Evolutionary conservation across 2,329 filamentous ascomycete species (phyloP).

Genomic region (Cordyceps farinosa): DNA sequence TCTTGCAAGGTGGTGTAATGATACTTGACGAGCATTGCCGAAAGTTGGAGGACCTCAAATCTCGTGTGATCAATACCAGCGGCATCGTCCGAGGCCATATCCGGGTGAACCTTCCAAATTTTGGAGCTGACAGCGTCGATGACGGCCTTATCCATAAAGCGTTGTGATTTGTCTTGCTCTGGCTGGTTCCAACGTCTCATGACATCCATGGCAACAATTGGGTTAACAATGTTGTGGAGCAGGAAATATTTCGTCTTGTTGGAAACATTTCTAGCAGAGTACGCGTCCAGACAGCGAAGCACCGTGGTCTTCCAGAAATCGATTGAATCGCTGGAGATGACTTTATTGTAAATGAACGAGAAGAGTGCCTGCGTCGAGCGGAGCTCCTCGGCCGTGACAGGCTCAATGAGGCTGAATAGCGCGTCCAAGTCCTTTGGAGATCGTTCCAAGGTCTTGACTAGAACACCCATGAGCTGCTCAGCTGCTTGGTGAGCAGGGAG

Average conservation of each 20-base stretch:
- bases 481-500: conserved; percentile 85
- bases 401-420: conserved; percentile 79
- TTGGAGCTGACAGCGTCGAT: conserved; percentile 88
- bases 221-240: conserved; percentile 89
- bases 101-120: conserved; percentile 87
- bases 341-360: conserved; percentile 76
- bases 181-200: conserved; percentile 72
- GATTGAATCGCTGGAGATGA: conserved; percentile 79
- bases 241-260: conserved; percentile 93
- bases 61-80: conserved; percentile 89
- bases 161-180: conserved; percentile 55
- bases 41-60: conserved; percentile 93
- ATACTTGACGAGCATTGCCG: conserved; percentile 92
- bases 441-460: conserved; percentile 74
- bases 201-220: conserved; percentile 93
- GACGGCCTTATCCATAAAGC: conserved; percentile 79
- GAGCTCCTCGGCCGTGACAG: conserved; percentile 77
- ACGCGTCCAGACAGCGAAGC: conserved; percentile 82
- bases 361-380: conserved; percentile 72
- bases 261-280: conserved; percentile 70
- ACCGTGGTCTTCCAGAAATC: conserved; percentile 83
- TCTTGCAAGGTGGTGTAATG: conserved; percentile 85
- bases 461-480: conserved; percentile 80
- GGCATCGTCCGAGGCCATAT: conserved; percentile 78
- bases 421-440: conserved; percentile 75